Evolutionary conservation across 495 filamentous ascomycete species (phyloP), one percentile per base, ranked within the genome.

Genomic region (Penicillium angulare): DNA sequence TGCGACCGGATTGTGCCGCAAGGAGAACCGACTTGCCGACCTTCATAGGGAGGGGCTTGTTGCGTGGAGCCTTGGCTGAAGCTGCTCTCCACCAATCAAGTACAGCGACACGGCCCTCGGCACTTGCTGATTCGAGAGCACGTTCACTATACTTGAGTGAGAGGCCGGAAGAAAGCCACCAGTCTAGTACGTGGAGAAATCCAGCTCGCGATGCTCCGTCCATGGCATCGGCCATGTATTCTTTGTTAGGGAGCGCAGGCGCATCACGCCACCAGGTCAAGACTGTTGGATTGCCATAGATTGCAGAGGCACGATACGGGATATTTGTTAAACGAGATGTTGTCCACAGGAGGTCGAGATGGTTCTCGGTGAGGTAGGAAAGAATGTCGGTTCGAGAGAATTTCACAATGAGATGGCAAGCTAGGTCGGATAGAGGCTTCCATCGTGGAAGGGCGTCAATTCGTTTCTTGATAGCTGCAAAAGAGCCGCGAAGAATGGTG

Each of bases 11-110:
- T 57, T 92, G 90, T 0, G 90, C 88, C 0, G 90, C 89, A 6
- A 83, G 82, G 31, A 89, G 80, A 16, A 95, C 82, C 22, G 87
- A 86, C 59, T 90, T 87, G 26, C 90, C 90, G 0, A 89, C 84
- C 65, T 89, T 89, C 8, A 92, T 75, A 0, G 77, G 79, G 13
- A 88, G 64, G 1, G 75, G 63, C 3, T 57, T 61, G 18, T 58
- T 54, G 1, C 47, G 20, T 18, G 65, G 59, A 17, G 59, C 55
- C 10, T 62, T 64, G 13, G 56, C 47, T 17, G 69, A 80, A 0
- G 86, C 80, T 40, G 81, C 68, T 52, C 87, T 87, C 92, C 92
- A 97, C 92, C 92, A 97, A 53, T 93, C 84, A 0, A 97, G 78
- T 6, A 96, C 89, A 0, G 77, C 70, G n/a, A 95, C 73, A 47